Percentiles rank a stretch among this genome's conserved stretches.
phyloP scores from a whole-genome alignment of 164 flowering plant genomes.

The Berberis thunbergii region DNA sequence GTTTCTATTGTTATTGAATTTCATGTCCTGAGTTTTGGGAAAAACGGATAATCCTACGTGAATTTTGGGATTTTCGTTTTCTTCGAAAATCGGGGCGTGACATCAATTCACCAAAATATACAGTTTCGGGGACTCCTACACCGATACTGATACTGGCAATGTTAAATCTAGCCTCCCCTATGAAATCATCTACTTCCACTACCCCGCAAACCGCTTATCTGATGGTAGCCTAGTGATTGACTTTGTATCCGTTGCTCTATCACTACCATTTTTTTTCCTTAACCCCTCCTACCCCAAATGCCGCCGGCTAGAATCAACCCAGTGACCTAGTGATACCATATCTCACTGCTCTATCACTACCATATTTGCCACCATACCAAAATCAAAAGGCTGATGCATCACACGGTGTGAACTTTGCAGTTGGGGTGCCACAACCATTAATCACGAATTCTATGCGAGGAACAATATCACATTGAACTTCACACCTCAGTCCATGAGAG shows the following conservation, averaged over 20 bases:
- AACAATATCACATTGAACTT: slow-evolving; percentile 27
- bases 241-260: slow-evolving; percentile 29
- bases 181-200: slow-evolving; percentile 43
- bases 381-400: slow-evolving; percentile 9
- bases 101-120: slow-evolving; percentile 3
- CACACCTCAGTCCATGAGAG: slow-evolving; percentile 16
- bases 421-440: slow-evolving; percentile 6
- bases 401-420: slow-evolving; percentile 48
- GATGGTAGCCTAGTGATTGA: slow-evolving; percentile 58
- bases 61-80: too few species aligned
- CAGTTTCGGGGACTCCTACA: slow-evolving; percentile 11
- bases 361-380: slow-evolving; percentile 36
- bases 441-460: slow-evolving; percentile 1
- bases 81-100: too few species aligned
- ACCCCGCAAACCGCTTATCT: slow-evolving; percentile 40
- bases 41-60: too few species aligned
- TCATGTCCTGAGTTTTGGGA: too few species aligned
- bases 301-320: too few species aligned
- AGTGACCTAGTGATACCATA: too few species aligned
- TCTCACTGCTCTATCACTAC: slow-evolving; percentile 4
- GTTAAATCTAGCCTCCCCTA: slow-evolving; percentile 33
- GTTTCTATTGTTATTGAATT: too few species aligned
- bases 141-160: slow-evolving; percentile 10
- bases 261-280: neutral
- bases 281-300: too few species aligned